These are phyloP conservation scores for Nakazawaea populi DNA, from an alignment of 805 yeast species.

Conservation along the genomic window DNA sequence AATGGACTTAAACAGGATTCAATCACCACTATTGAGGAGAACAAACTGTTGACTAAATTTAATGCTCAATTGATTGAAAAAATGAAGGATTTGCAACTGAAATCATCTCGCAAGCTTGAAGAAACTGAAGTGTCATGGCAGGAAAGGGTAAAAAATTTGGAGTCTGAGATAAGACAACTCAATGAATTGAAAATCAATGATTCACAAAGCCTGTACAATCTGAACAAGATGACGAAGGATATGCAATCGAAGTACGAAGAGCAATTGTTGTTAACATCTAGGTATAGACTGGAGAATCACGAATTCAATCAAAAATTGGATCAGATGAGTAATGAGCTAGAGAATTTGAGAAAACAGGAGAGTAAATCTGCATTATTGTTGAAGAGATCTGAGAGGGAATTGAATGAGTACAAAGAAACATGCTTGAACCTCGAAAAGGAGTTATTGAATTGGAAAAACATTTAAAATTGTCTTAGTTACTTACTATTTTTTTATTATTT, in stretches of 20 bases:
- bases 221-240: constrained; percentile 51
- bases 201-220: constrained; percentile 39
- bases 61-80: constrained; percentile 45
- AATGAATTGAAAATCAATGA: constrained; percentile 45
- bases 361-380: constrained; percentile 35
- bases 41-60: constrained; percentile 52
- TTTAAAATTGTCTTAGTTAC: not conserved
- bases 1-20: constrained; percentile 44
- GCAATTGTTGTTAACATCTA: constrained; percentile 42
- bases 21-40: constrained; percentile 58
- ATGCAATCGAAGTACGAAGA: constrained; percentile 44
- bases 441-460: constrained; percentile 41
- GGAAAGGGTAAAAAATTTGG: constrained; percentile 46
- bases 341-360: constrained; percentile 35
- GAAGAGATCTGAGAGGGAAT: constrained; percentile 50
- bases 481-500: too few species aligned
- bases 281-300: constrained; percentile 55
- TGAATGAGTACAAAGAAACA: constrained; percentile 47
- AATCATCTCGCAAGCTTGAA: constrained; percentile 46
- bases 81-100: constrained; percentile 39
- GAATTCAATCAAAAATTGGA: constrained; percentile 45
- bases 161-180: constrained; percentile 40
- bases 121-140: constrained; percentile 52
- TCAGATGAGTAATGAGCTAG: constrained; percentile 38
- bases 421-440: constrained; percentile 50